Base-by-base conservation (phyloP, 108 stramenopile genomes). In the Cyclotella baltica region DNA sequence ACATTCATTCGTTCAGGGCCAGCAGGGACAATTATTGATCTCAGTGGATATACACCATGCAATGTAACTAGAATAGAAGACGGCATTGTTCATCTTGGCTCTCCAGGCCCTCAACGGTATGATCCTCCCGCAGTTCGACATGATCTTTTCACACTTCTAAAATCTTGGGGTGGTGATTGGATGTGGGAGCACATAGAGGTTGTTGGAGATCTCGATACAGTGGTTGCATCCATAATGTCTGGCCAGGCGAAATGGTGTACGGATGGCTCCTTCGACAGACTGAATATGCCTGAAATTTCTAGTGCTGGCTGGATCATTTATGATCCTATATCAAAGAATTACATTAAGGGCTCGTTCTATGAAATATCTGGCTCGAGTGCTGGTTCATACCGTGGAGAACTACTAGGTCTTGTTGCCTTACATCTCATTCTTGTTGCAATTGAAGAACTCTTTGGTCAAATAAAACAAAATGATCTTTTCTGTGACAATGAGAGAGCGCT, bases 401-500 rank as follows among this genome's bases (percentile, higher is more conserved):
- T 62, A 1, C 10, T 62, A 2, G 59, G 34, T 5, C 20, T 62
- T 2, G 16, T 20, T 6, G 59, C 59, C 0, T 33, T 62, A 4
- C 59, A 62, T 19, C 59, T 62, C 1, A 13, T 62, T 2, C 19
- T 18, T 1, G 3, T 33, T 8, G 34, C 59, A 30, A 16, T 36
- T 13, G 20, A 18, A 35, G 16, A 16, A 0, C 31, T 33, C 10
- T 35, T 19, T 9, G 59, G 59, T 25, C 30, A 62, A 25, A 25
- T 23, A 22, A 27, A 27, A 25, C n/a, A 23, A 25, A 23, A 25
- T 2, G 23, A 11, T 10, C n/a, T 55, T n/a, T 11, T 23, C 23
- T 62, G 59, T 20, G 59, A 62, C 31, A 62, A 35, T 25, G 31
- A 33, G 18, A 62, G 59, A 16, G 34, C 59, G 0, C 59, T 62